These are phyloP conservation scores for Mycena epipterygia DNA, from an alignment of 768 basidiomycete genomes.

Conservation along the genomic window DNA sequence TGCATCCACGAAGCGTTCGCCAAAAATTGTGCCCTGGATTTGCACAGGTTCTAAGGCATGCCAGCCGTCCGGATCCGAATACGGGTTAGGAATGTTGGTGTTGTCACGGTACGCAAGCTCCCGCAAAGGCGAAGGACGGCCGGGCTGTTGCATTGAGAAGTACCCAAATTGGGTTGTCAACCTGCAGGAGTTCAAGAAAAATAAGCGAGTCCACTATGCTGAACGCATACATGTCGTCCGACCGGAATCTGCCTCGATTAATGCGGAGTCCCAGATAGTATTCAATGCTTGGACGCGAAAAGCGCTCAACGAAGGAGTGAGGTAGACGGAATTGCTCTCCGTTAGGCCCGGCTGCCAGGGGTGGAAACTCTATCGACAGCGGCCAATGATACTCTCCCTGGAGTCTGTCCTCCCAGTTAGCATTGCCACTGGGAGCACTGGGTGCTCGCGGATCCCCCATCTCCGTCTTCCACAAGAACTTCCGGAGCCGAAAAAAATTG, in stretches of 20 bases:
- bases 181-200: not conserved
- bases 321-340: conserved; percentile 26
- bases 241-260: conserved; percentile 16
- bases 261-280: conserved; percentile 27
- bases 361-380: conserved; percentile 25
- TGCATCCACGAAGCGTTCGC: conserved; percentile 19
- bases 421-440: not conserved
- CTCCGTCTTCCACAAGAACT: conserved; percentile 5
- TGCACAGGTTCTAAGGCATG: conserved; percentile 16
- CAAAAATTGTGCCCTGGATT: conserved; percentile 21
- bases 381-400: conserved; percentile 23
- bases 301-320: conserved; percentile 21
- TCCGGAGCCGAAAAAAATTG: conserved; percentile 4
- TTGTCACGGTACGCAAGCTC: conserved; percentile 23
- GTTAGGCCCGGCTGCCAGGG: not conserved
- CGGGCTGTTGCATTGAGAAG: conserved; percentile 28
- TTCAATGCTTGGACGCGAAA: conserved; percentile 2
- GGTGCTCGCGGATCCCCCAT: conserved; percentile 28
- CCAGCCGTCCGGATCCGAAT: conserved; percentile 30
- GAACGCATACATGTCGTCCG: conserved; percentile 27
- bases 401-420: conserved; percentile 19
- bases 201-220: no score
- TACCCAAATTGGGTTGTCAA: conserved; percentile 11
- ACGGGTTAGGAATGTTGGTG: conserved; percentile 6
- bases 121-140: conserved; percentile 6